Evolutionary conservation across 2,329 filamentous ascomycete genomes (phyloP).

Genomic region (Phyllosticta citriasiana): DNA sequence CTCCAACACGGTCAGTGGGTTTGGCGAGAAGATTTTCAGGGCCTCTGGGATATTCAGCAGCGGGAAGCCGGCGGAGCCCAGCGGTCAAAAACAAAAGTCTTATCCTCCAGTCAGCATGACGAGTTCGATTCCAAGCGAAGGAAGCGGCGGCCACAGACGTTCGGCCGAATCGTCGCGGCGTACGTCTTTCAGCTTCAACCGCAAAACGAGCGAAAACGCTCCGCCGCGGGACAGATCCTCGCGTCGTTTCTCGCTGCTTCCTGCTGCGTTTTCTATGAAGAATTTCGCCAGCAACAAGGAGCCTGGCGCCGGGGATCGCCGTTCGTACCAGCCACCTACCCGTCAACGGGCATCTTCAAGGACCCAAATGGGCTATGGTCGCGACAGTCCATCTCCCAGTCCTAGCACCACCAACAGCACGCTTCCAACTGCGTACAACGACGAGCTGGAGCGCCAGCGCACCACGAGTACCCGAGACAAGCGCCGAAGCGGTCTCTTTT

Average conservation of each 20-base stretch:
- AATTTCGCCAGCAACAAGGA: slow-evolving; percentile 29
- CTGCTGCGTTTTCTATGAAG: slow-evolving; percentile 38
- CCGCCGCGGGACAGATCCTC: slow-evolving; percentile 26
- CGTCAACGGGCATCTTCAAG: slow-evolving; percentile 22
- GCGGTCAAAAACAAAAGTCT: slow-evolving; percentile 52
- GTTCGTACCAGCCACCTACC: slow-evolving; percentile 13
- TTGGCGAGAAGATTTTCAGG: slow-evolving; percentile 77
- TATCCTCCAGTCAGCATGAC: slow-evolving; percentile 93
- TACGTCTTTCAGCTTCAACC: slow-evolving; percentile 40
- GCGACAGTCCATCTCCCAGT: slow-evolving; percentile 34
- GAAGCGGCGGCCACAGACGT: slow-evolving; percentile 39
- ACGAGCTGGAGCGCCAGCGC: slow-evolving; percentile 22
- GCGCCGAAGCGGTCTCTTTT: background rate
- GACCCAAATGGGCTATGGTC: slow-evolving; percentile 33
- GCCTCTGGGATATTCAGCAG: slow-evolving; percentile 66
- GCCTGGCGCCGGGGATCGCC: slow-evolving; percentile 19
- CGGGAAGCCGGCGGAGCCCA: slow-evolving; percentile 25
- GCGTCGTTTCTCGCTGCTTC: slow-evolving; percentile 41
- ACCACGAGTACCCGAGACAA: slow-evolving; percentile 4
- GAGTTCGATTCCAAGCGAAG: slow-evolving; percentile 52
- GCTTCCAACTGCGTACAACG: slow-evolving; percentile 34
- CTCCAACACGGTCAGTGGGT: slow-evolving; percentile 44
- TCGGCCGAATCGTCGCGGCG: slow-evolving; percentile 41
- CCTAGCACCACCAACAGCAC: slow-evolving; percentile 35
- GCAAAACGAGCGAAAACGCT: slow-evolving; percentile 35